A percentile compares a stretch with the other conserved stretches of the same genome.
Evolutionary conservation across 2,329 filamentous ascomycete genomes (phyloP).

Genomic region (Metarhizium robertsii): DNA sequence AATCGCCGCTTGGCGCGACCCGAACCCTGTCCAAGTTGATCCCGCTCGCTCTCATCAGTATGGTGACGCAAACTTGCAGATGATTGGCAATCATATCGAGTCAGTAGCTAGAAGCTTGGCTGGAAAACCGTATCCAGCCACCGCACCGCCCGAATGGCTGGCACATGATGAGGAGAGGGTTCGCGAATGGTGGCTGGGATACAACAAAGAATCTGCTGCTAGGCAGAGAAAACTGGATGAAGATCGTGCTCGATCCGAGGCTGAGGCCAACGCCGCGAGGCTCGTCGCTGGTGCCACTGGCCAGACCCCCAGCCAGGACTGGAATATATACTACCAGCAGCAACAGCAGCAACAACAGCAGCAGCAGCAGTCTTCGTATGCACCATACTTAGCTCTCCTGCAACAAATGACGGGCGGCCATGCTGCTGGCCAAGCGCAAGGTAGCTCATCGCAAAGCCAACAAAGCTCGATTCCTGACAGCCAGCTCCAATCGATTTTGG

Average conservation of each 20-base stretch:
- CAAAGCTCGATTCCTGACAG: conserved; percentile 23
- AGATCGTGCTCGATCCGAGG: conserved; percentile 24
- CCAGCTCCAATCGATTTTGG: conserved; percentile 34
- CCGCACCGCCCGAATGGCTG: conserved; percentile 44
- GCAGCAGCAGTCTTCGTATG: conserved; percentile 19
- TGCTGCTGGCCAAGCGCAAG: conserved; percentile 13
- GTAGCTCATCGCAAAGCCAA: conserved; percentile 10
- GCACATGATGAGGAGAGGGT: conserved; percentile 34
- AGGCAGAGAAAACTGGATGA: conserved; percentile 30
- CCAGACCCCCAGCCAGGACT: conserved; percentile 14
- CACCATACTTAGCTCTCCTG: conserved; percentile 32
- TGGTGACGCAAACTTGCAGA: conserved; percentile 31
- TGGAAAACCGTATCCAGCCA: conserved; percentile 38
- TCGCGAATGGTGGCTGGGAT: conserved; percentile 44
- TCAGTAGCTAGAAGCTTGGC: conserved; percentile 30
- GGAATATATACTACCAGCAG: conserved; percentile 19
- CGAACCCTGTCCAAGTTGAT: conserved; percentile 27
- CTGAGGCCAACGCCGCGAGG: conserved; percentile 21
- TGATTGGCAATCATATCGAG: conserved; percentile 34
- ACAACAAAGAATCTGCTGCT: conserved; percentile 28
- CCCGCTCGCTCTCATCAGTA: conserved; percentile 27
- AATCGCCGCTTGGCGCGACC: conserved; percentile 32
- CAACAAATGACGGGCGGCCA: conserved; percentile 30
- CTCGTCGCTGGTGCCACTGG: conserved; percentile 10
- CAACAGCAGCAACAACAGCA: conserved; percentile 15